Evolutionary conservation across 208 protist species (phyloP).

Genomic region (Phytomonas sp.): DNA sequence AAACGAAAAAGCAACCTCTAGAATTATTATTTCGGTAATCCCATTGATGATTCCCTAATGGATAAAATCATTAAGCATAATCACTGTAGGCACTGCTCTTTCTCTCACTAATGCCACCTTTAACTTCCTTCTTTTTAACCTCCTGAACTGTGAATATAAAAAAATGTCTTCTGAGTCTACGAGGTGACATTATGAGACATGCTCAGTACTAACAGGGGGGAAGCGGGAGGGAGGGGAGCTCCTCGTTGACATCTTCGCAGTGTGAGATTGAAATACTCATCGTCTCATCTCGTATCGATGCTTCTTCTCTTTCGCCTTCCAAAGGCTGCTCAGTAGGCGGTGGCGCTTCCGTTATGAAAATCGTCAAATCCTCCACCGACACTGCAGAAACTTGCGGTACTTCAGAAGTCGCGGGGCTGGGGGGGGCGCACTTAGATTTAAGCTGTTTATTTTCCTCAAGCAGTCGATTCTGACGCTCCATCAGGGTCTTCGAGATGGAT

Average conservation of each 20-base stretch:
- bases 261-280: background rate
- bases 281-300: background rate
- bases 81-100: background rate
- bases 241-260: background rate
- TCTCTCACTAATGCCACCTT: background rate
- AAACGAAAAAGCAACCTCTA: background rate
- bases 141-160: background rate
- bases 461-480: conserved; percentile 28
- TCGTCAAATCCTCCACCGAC: background rate
- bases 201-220: background rate
- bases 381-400: background rate
- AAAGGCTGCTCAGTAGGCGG: background rate
- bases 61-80: background rate
- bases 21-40: background rate
- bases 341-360: background rate
- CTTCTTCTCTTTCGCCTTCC: background rate
- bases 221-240: background rate
- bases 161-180: background rate
- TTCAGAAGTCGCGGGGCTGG: background rate
- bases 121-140: background rate
- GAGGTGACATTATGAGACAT: background rate
- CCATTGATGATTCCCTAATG: too few relatives aligned
- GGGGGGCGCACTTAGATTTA: conserved; percentile 13
- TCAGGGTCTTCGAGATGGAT: conserved; percentile 23
- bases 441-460: conserved; percentile 19